Evolutionary conservation across 225 moss, liverwort and hornwort genomes (phyloP), one percentile per base, ranked within the genome.

Genomic region (Polytrichum commune): DNA sequence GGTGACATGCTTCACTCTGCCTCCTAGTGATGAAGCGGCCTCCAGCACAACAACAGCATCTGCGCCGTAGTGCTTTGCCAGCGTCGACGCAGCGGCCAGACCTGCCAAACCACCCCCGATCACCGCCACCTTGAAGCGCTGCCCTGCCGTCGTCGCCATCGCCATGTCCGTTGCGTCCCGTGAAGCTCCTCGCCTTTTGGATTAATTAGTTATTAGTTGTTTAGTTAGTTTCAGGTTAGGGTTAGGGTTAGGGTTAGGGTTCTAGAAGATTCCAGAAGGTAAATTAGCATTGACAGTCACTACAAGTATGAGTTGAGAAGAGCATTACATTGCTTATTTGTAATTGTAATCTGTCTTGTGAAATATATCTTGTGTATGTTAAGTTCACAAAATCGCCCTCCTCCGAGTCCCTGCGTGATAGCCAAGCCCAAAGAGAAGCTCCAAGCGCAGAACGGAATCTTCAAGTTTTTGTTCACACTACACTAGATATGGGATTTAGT

Each of bases 61-160:
- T 6, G 55, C 69, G 13, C 83, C 80, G 24, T 74, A 83, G 62
- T 75, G 81, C 7, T 84, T 73, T 7, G 90, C 75, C 62, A 96
- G 81, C 68, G 83, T 22, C 53, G 84, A 69, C 23, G 95, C 90
- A 8, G 93, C 95, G 62, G 95, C 91, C 20, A 96, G 67, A 27
- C 95, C 95, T 9, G 90, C 90, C 60, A 96, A 66, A 35, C 95
- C 95, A 6, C 90, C 95, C 62, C 95, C 93, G 32, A 96, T 88
- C 60, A 95, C 91, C 35, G 79, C 95, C 30, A 90, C 95, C 54
- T 60, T 77, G 72, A 73, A 85, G 30, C 65, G 70, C 24, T 22
- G 8, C 29, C 54, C 29, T 6, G 28, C 5, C 46, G 13, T 46
- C 76, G 20, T 61, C 75, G 71, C 71, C 23, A 23, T 30, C 54